phyloP scores from a whole-genome alignment of 371 early-diverging fungal species.

The Polyrhizophydium stewartii region DNA sequence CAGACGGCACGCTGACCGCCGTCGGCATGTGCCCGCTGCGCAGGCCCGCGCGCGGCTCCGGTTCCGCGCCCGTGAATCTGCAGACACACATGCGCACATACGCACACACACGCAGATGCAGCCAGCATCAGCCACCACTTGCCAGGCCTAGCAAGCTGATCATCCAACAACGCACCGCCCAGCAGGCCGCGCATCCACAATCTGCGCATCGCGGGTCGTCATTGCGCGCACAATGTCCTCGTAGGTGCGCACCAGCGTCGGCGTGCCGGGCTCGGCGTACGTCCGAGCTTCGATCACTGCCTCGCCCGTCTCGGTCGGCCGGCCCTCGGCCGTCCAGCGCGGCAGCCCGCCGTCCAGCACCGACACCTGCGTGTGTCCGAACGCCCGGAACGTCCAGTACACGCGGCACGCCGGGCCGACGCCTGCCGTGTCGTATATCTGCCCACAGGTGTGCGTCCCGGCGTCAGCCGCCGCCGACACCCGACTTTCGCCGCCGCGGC shows the following conservation, averaged over 20 bases:
- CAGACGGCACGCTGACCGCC: conserved; percentile 66
- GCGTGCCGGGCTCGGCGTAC: conserved; percentile 45
- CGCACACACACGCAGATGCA: too few relatives aligned
- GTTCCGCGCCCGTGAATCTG: conserved; percentile 71
- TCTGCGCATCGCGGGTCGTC: conserved; percentile 29
- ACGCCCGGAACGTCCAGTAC: conserved; percentile 54
- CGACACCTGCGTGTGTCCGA: conserved; percentile 80
- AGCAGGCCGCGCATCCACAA: conserved; percentile 80
- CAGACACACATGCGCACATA: background rate
- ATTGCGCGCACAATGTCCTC: conserved; percentile 44
- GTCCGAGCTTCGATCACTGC: conserved; percentile 27
- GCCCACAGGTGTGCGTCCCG: background rate
- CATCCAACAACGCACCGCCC: conserved; percentile 22
- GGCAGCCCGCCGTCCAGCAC: conserved; percentile 86
- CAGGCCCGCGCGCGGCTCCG: conserved; percentile 81
- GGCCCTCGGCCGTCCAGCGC: conserved; percentile 65
- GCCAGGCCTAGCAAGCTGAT: too few relatives aligned
- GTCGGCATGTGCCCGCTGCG: conserved; percentile 85
- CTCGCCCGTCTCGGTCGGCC: conserved; percentile 36
- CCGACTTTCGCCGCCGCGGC: background rate
- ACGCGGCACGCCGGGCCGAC: conserved; percentile 41
- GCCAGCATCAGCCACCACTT: too few relatives aligned
- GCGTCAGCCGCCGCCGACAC: background rate
- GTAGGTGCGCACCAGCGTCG: conserved; percentile 53
- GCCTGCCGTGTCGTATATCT: conserved; percentile 36